Conservation (phyloP, 164 flowering plant species). For the Taxillus chinensis region DNA sequence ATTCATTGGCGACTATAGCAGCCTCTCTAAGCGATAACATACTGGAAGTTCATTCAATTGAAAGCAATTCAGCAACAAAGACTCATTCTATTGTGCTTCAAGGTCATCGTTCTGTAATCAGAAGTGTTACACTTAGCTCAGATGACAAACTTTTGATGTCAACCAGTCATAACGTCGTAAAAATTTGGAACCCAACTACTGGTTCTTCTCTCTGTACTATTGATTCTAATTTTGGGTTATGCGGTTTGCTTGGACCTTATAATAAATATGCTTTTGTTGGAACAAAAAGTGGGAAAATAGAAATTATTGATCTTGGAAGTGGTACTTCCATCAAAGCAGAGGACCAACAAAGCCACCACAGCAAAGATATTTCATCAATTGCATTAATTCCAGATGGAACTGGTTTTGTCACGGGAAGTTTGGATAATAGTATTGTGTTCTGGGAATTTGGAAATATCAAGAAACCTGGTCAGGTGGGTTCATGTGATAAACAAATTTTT, state of each 20-base stretch:
- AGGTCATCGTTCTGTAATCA: conserved; percentile 85
- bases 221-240: conserved; percentile 81
- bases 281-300: conserved; percentile 76
- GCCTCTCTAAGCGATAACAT: conserved; percentile 77
- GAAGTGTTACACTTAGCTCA: conserved; percentile 88
- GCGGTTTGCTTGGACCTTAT: conserved; percentile 67
- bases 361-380: conserved; percentile 62
- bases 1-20: conserved; percentile 55
- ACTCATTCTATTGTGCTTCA: conserved; percentile 59
- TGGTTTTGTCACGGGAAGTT: conserved; percentile 90
- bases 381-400: conserved; percentile 52
- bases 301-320: conserved; percentile 80
- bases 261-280: conserved; percentile 85
- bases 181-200: conserved; percentile 93
- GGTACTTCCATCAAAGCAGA: conserved; percentile 58
- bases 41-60: conserved; percentile 65
- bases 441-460: conserved; percentile 68
- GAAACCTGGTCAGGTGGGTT: conserved; percentile 56
- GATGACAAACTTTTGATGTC: conserved; percentile 85
- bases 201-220: conserved; percentile 84
- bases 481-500: not conserved
- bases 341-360: conserved; percentile 50
- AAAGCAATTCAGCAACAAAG: conserved; percentile 32
- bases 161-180: conserved; percentile 78
- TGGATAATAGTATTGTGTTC: conserved; percentile 83